phyloP scores from a whole-genome alignment of 2,329 filamentous ascomycete species.

The Diaporthe citri region DNA sequence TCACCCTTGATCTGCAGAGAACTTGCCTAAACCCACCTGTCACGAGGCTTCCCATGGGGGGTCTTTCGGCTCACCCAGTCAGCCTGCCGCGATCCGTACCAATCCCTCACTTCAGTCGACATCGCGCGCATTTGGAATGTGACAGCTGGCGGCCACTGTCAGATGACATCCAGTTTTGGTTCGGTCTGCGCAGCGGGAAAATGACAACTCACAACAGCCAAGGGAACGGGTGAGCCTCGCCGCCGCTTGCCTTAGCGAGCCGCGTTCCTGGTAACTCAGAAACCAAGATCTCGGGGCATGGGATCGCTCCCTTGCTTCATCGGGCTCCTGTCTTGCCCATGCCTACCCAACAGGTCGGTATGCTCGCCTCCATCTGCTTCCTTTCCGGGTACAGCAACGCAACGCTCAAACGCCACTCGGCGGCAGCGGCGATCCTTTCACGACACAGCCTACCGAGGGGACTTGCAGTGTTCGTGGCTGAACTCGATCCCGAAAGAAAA shows the following conservation, averaged over 20 bases:
- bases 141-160: slow-evolving; percentile 21
- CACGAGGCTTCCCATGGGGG: slow-evolving; percentile 10
- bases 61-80: neutral
- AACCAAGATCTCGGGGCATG: slow-evolving; percentile 29
- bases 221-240: slow-evolving; percentile 25
- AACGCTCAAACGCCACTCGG: slow-evolving; percentile 18
- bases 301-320: slow-evolving; percentile 29
- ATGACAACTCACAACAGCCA: slow-evolving; percentile 35
- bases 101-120: slow-evolving; percentile 5
- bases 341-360: slow-evolving; percentile 16
- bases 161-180: slow-evolving; percentile 6
- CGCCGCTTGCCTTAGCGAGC: slow-evolving; percentile 31
- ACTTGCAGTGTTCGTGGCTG: neutral
- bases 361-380: neutral
- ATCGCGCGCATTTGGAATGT: slow-evolving; percentile 33
- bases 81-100: slow-evolving; percentile 27
- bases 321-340: slow-evolving; percentile 3
- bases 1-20: slow-evolving; percentile 33
- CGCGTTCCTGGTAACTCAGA: slow-evolving; percentile 27
- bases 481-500: neutral
- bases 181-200: slow-evolving; percentile 14
- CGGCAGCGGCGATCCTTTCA: slow-evolving; percentile 12
- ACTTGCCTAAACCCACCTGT: slow-evolving; percentile 20
- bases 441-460: neutral
- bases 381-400: neutral